These are phyloP conservation scores for Hypoxylon rickii DNA, from an alignment of 495 filamentous ascomycete genomes.

Conservation along the genomic window DNA sequence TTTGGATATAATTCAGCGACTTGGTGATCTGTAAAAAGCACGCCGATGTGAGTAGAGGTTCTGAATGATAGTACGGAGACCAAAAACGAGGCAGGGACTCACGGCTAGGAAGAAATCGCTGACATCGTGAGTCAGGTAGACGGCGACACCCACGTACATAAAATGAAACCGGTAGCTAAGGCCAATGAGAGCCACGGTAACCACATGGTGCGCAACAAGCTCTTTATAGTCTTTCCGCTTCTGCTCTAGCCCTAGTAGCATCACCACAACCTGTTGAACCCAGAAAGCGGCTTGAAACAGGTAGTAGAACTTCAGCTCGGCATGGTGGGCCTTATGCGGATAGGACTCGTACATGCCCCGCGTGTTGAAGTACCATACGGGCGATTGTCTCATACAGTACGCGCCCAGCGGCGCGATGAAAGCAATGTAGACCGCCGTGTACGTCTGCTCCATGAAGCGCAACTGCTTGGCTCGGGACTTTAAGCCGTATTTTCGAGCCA, in stretches of 20 bases:
- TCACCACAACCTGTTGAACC: slow-evolving; percentile 92
- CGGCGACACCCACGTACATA: slow-evolving; percentile 90
- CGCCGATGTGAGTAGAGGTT: neutral
- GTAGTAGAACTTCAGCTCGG: slow-evolving; percentile 94
- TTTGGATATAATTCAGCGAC: slow-evolving; percentile 86
- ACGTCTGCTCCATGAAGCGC: slow-evolving; percentile 96
- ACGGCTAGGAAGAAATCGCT: slow-evolving; percentile 95
- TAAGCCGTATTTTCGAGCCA: slow-evolving; percentile 73
- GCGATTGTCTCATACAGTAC: slow-evolving; percentile 87
- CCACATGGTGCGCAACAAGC: slow-evolving; percentile 87
- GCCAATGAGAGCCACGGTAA: slow-evolving; percentile 81
- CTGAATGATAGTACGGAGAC: neutral
- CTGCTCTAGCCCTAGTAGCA: slow-evolving; percentile 89
- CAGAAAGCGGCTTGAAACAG: slow-evolving; percentile 95
- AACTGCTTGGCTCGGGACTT: slow-evolving; percentile 76
- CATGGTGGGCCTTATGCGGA: slow-evolving; percentile 85
- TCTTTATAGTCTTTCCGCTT: slow-evolving; percentile 96
- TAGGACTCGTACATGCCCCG: slow-evolving; percentile 86
- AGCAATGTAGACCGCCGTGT: slow-evolving; percentile 94
- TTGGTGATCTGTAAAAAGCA: slow-evolving; percentile 73
- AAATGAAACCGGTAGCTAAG: slow-evolving; percentile 96
- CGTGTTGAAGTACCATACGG: slow-evolving; percentile 99
- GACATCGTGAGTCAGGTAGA: slow-evolving; percentile 95
- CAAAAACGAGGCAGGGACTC: slow-evolving; percentile 42
- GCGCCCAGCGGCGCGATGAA: slow-evolving; percentile 84